Evolutionary conservation across 495 filamentous ascomycete genomes (phyloP).

Genomic region (Astrothelium macrocarpum): DNA sequence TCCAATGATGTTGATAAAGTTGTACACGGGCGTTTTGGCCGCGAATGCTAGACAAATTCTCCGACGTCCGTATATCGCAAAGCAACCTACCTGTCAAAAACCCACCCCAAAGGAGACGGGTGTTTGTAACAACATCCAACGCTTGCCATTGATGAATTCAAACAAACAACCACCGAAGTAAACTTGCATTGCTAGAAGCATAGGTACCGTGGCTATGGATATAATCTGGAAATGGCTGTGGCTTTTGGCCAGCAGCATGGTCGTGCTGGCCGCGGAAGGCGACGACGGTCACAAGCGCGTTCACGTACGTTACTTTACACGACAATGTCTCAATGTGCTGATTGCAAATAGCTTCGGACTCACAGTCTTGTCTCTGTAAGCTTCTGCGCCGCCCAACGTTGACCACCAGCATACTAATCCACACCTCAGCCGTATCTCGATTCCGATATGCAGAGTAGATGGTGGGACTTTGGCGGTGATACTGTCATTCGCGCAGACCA

Average conservation of each 20-base stretch:
- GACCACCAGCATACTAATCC: neutral
- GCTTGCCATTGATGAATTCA: neutral
- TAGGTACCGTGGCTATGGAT: neutral
- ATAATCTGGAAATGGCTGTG: neutral
- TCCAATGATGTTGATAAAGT: neutral
- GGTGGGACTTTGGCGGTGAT: conserved; percentile 98
- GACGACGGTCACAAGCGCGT: conserved; percentile 6
- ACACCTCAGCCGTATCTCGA: conserved; percentile 78
- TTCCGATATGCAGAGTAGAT: conserved; percentile 96
- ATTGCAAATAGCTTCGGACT: conserved; percentile 55
- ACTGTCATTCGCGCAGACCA: conserved; percentile 88
- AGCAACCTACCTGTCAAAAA: neutral
- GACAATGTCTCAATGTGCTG: conserved; percentile 11
- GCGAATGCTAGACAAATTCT: no score
- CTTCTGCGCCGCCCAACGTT: conserved; percentile 34
- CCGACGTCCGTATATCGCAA: no score
- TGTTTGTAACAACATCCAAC: neutral
- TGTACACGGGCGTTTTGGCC: no score
- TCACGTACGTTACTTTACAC: neutral
- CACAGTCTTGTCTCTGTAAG: conserved; percentile 49
- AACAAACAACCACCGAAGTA: neutral
- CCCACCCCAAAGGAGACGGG: conserved; percentile 13
- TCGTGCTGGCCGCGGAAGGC: neutral
- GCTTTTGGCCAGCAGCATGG: neutral
- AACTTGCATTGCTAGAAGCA: neutral